Conservation (phyloP, 257 asterid genomes). For the Solanum medicagineum region DNA sequence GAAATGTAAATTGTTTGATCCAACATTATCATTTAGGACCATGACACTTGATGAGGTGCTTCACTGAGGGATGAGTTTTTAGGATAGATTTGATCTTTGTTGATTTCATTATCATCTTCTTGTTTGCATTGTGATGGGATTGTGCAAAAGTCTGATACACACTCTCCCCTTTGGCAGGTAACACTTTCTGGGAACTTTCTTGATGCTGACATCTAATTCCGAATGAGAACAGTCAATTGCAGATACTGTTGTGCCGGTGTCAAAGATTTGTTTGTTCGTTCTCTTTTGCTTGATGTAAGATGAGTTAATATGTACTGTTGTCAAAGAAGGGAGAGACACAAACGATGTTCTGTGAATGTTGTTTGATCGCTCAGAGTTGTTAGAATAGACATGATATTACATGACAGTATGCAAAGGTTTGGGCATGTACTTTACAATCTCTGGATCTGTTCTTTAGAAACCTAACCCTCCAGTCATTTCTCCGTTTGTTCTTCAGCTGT, state of each 20-base stretch:
- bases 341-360: background rate
- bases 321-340: background rate
- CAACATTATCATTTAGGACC: background rate
- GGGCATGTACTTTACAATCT: background rate
- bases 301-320: background rate
- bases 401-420: background rate
- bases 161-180: conserved; percentile 35
- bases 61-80: background rate
- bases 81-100: background rate
- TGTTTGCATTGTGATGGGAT: background rate
- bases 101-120: background rate
- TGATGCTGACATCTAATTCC: conserved; percentile 50
- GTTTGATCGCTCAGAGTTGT: background rate
- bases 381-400: background rate
- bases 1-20: background rate
- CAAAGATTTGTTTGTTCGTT: background rate
- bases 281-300: background rate
- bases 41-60: background rate
- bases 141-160: background rate
- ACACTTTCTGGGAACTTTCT: conserved; percentile 59
- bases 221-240: background rate
- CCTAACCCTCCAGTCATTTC: background rate
- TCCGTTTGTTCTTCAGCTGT: background rate
- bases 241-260: background rate
- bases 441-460: background rate